These are phyloP conservation scores for Leccinum broughii DNA, from an alignment of 768 basidiomycete species.

Conservation along the genomic window DNA sequence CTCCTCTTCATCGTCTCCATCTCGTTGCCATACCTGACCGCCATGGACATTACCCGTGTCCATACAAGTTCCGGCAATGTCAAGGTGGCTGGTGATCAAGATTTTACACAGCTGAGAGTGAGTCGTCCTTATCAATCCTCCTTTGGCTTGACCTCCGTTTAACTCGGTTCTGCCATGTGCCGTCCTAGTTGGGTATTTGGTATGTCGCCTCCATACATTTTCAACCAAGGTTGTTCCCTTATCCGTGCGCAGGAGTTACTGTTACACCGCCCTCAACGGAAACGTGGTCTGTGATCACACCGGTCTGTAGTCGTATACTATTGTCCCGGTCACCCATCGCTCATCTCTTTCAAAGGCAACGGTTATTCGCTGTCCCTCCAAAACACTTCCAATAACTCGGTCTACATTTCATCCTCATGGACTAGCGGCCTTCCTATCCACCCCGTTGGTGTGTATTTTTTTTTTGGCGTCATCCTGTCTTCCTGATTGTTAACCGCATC, in stretches of 20 bases:
- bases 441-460: slow-evolving; percentile 59
- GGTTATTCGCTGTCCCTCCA: slow-evolving; percentile 50
- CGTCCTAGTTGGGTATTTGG: slow-evolving; percentile 69
- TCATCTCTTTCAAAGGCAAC: slow-evolving; percentile 39
- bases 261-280: slow-evolving; percentile 47
- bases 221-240: slow-evolving; percentile 1
- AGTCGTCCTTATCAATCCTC: slow-evolving; percentile 28
- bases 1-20: slow-evolving; percentile 69
- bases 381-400: slow-evolving; percentile 27
- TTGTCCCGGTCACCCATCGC: background rate
- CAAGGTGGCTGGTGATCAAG: slow-evolving; percentile 21
- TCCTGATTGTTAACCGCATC: slow-evolving; percentile 7
- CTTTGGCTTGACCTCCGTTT: background rate
- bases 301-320: slow-evolving; percentile 34
- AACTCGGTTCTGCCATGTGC: slow-evolving; percentile 9
- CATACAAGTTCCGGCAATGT: slow-evolving; percentile 41
- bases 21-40: slow-evolving; percentile 68
- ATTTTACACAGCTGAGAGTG: slow-evolving; percentile 54
- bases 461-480: background rate
- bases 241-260: slow-evolving; percentile 53
- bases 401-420: slow-evolving; percentile 55
- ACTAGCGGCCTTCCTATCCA: slow-evolving; percentile 75
- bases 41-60: slow-evolving; percentile 64
- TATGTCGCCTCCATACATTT: slow-evolving; percentile 28
- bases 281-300: slow-evolving; percentile 43